Evolutionary conservation across 2,329 filamentous ascomycete genomes (phyloP).

Genomic region (Talaromyces sp.): DNA sequence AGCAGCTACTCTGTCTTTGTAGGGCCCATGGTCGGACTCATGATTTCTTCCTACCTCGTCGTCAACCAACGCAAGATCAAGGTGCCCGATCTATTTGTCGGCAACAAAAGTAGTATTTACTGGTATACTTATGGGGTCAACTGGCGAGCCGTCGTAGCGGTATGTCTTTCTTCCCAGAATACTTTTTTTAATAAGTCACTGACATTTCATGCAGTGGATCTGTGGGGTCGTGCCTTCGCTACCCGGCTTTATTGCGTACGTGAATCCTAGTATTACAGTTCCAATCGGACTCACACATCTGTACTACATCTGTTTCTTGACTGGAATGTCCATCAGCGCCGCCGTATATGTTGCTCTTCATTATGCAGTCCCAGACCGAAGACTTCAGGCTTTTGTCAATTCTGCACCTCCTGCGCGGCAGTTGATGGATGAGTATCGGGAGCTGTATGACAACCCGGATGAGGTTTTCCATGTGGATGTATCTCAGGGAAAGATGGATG

Average conservation of each 20-base stretch:
- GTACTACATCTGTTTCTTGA: slow-evolving; percentile 27
- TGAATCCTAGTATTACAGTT: slow-evolving; percentile 35
- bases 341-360: slow-evolving; percentile 23
- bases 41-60: slow-evolving; percentile 48
- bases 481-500: background rate
- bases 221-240: slow-evolving; percentile 41
- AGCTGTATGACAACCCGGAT: slow-evolving; percentile 8
- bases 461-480: slow-evolving; percentile 8
- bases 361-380: slow-evolving; percentile 8
- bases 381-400: slow-evolving; percentile 2
- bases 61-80: slow-evolving; percentile 38
- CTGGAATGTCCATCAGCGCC: slow-evolving; percentile 21
- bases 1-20: slow-evolving; percentile 44
- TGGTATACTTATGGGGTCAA: slow-evolving; percentile 27
- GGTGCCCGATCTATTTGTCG: slow-evolving; percentile 43
- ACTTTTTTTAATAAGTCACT: slow-evolving; percentile 23
- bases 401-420: slow-evolving; percentile 10
- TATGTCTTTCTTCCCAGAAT: slow-evolving; percentile 19
- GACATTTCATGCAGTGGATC: slow-evolving; percentile 37
- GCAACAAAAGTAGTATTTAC: slow-evolving; percentile 27
- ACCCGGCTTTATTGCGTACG: slow-evolving; percentile 44
- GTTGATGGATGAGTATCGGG: slow-evolving; percentile 9
- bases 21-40: slow-evolving; percentile 45
- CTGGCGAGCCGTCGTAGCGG: slow-evolving; percentile 26
- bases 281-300: slow-evolving; percentile 34